phyloP scores from a whole-genome alignment of 331 rosid species.

The Telfairia occidentalis region DNA sequence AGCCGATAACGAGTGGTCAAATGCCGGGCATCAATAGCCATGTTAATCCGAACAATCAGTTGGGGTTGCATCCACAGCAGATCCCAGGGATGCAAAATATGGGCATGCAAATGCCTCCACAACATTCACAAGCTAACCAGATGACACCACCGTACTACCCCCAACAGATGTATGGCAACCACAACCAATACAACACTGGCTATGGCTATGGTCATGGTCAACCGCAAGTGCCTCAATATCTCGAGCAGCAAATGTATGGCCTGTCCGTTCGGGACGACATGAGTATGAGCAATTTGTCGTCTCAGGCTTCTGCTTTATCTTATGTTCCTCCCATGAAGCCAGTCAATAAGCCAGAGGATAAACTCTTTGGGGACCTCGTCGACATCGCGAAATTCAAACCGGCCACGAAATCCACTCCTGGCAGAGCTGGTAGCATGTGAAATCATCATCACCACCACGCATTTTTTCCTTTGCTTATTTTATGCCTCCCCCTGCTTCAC shows the following conservation, averaged over 20 bases:
- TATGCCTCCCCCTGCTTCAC: not conserved
- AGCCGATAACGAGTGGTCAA: constrained; percentile 46
- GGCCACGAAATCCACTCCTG: not conserved
- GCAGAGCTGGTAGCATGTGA: constrained; percentile 16
- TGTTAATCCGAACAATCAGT: constrained; percentile 47
- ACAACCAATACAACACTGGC: constrained; percentile 49
- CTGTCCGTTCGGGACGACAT: constrained; percentile 48
- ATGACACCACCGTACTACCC: constrained; percentile 40
- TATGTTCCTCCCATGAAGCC: constrained; percentile 56
- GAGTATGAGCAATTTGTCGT: constrained; percentile 36
- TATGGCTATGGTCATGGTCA: constrained; percentile 79
- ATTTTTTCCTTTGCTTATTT: not conserved
- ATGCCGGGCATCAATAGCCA: constrained; percentile 42
- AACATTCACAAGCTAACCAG: constrained; percentile 37
- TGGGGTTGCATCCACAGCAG: constrained; percentile 39
- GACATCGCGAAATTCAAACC: constrained; percentile 77
- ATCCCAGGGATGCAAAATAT: constrained; percentile 44
- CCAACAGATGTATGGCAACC: constrained; percentile 78
- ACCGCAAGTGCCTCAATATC: constrained; percentile 45
- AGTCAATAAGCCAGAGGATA: constrained; percentile 71
- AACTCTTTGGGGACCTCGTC: constrained; percentile 89
- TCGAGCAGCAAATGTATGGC: constrained; percentile 81
- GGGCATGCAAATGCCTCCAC: constrained; percentile 60
- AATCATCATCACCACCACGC: not conserved
- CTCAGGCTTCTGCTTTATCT: constrained; percentile 59